Evolutionary conservation across 23 red algal species (phyloP).

Genomic region (Gracilaria gracilis): DNA sequence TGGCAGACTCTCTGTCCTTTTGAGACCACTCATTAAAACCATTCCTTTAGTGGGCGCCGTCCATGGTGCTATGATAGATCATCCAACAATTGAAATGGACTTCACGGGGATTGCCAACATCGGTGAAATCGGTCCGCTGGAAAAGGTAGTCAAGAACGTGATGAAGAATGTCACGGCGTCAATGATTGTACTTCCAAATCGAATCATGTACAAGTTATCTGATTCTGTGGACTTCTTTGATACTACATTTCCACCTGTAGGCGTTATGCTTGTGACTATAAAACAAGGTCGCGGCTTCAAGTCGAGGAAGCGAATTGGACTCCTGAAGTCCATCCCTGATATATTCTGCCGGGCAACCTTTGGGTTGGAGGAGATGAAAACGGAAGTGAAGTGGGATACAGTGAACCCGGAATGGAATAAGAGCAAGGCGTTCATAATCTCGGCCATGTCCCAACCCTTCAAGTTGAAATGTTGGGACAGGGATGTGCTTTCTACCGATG

Average conservation of each 20-base stretch:
- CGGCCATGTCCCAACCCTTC: constrained; percentile 57
- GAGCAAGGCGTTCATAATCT: constrained; percentile 52
- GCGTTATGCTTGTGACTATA: constrained; percentile 55
- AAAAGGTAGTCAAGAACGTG: constrained; percentile 60
- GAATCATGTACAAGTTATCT: constrained; percentile 60
- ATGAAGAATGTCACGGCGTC: constrained; percentile 70
- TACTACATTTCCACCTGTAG: constrained; percentile 46
- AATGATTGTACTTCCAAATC: constrained; percentile 70
- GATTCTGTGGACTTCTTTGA: constrained; percentile 72
- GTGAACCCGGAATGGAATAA: constrained; percentile 50
- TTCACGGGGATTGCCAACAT: constrained; percentile 68
- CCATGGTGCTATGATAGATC: constrained; percentile 66
- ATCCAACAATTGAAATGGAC: constrained; percentile 68
- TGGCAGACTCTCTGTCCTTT: constrained; percentile 58
- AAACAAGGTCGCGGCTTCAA: constrained; percentile 57
- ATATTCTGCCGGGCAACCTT: constrained; percentile 68
- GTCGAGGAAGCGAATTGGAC: constrained; percentile 31
- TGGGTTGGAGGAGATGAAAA: constrained; percentile 74
- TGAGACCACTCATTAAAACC: constrained; percentile 55
- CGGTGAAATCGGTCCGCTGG: constrained; percentile 65
- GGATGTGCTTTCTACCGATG: constrained; percentile 47
- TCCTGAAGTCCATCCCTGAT: constrained; percentile 65
- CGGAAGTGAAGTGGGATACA: constrained; percentile 50
- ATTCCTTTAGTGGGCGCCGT: constrained; percentile 70
- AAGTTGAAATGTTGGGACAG: constrained; percentile 66